phyloP scores from a whole-genome alignment of 140 eudicot species.

The Oenanthe javanica region DNA sequence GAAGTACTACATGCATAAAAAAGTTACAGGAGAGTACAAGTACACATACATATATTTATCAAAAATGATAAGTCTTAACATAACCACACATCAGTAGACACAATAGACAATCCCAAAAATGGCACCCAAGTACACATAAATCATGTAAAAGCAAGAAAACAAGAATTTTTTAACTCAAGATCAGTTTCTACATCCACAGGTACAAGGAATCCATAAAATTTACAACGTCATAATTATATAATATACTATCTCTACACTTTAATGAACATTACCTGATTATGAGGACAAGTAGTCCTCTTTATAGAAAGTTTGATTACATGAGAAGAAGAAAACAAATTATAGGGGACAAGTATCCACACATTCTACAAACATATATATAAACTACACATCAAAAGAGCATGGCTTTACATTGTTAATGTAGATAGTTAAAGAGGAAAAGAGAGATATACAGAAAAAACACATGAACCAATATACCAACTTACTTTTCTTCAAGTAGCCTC shows the following conservation, averaged over 20 bases:
- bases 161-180: not conserved
- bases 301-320: not conserved
- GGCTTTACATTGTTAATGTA: not conserved
- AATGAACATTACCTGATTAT: not conserved
- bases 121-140: not conserved
- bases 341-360: not conserved
- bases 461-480: constrained; percentile 18
- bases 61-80: constrained; percentile 25
- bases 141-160: not conserved
- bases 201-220: too few species aligned
- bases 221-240: not conserved
- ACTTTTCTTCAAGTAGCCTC: constrained; percentile 90
- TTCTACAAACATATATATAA: not conserved
- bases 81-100: not conserved
- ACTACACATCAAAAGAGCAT: not conserved
- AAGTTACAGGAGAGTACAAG: not conserved
- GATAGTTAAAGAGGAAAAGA: not conserved
- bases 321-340: not conserved
- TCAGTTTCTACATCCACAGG: too few species aligned
- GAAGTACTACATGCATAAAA: not conserved
- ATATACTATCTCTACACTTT: not conserved
- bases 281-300: not conserved
- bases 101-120: not conserved
- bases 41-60: too few species aligned
- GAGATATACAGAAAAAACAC: not conserved